These are phyloP conservation scores for Telfairia occidentalis DNA, from an alignment of 331 rosid genomes.

Conservation along the genomic window DNA sequence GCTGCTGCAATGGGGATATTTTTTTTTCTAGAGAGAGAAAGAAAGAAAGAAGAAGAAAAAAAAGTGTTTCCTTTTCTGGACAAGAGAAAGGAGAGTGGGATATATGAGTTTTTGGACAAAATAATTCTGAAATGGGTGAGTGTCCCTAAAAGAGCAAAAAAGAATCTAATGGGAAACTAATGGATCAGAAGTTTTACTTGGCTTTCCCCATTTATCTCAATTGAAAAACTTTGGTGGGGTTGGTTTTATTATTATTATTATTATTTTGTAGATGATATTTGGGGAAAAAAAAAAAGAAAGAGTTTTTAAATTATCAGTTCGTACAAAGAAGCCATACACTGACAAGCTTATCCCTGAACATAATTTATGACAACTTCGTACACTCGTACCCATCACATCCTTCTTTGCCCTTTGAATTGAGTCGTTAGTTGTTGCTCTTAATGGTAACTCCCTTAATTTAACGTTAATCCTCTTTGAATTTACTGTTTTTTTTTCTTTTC, in stretches of 20 bases:
- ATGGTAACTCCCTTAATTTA: not conserved
- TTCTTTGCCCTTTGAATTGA: not conserved
- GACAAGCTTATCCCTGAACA: slow-evolving; percentile 6
- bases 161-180: not conserved
- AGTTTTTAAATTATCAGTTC: not conserved
- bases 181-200: not conserved
- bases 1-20: too few relatives aligned
- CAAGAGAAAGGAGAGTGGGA: not conserved
- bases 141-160: not conserved
- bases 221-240: not conserved
- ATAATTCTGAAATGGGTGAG: not conserved
- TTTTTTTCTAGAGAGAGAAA: not conserved
- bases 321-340: not conserved
- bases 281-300: not conserved
- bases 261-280: too few relatives aligned
- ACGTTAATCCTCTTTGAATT: not conserved
- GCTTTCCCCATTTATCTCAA: not conserved
- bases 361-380: slow-evolving; percentile 13
- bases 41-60: not conserved
- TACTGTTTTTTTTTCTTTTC: too few relatives aligned
- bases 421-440: not conserved
- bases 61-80: not conserved
- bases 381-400: slow-evolving; percentile 16
- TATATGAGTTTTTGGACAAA: not conserved
- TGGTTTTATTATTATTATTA: not conserved